Evolutionary conservation across 179 eudicot species (phyloP).

Genomic region (Camellia oleifera): DNA sequence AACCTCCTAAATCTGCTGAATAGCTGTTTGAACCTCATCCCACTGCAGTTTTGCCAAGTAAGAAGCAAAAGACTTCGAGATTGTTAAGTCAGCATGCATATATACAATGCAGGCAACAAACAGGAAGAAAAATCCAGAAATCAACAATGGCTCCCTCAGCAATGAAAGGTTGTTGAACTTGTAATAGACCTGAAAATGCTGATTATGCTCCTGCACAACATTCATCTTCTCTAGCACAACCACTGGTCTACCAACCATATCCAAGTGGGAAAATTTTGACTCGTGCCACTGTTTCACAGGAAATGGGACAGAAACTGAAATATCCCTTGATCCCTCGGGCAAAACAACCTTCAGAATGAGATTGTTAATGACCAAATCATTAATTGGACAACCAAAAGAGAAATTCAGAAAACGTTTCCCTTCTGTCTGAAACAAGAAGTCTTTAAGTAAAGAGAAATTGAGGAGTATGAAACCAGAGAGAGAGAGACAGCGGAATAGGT

Average conservation of each 20-base stretch:
- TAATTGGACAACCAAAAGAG: conserved; percentile 77
- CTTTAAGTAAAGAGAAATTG: conserved; percentile 42
- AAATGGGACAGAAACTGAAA: conserved; percentile 85
- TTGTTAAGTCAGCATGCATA: conserved; percentile 83
- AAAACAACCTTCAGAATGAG: conserved; percentile 78
- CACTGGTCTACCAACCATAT: conserved; percentile 89
- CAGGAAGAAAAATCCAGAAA: conserved; percentile 81
- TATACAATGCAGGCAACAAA: conserved; percentile 82
- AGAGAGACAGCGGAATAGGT: no score
- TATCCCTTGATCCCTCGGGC: conserved; percentile 86
- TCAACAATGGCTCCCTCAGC: conserved; percentile 85
- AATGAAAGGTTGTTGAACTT: conserved; percentile 78
- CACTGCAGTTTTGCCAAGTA: conserved; percentile 89
- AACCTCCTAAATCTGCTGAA: conserved; percentile 61
- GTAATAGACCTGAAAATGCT: conserved; percentile 90
- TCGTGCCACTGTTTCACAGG: conserved; percentile 64
- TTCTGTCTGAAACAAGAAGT: conserved; percentile 72
- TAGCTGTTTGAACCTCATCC: conserved; percentile 89
- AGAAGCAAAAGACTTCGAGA: conserved; percentile 88
- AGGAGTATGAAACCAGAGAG: no score
- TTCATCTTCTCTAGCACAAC: conserved; percentile 68
- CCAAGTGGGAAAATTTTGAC: conserved; percentile 87
- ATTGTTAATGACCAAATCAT: conserved; percentile 68
- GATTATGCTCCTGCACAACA: conserved; percentile 85
- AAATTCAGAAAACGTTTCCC: conserved; percentile 76